Evolutionary conservation across 208 protist genomes (phyloP).

Genomic region (Acanthamoeba royreba): DNA sequence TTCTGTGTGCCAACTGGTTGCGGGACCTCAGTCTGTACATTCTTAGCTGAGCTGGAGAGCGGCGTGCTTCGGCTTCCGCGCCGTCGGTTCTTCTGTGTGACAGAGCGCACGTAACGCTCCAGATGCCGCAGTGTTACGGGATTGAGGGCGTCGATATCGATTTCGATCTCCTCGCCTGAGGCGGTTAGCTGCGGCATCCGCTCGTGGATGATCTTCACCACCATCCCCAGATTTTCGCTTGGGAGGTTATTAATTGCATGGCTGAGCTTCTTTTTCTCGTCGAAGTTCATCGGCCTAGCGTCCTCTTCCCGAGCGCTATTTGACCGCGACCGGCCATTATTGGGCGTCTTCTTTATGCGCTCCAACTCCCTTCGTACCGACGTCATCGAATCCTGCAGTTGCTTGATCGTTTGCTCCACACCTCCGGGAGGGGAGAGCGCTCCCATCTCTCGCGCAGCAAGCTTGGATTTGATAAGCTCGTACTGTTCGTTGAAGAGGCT

Average conservation of each 20-base stretch:
- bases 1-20: neutral
- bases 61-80: neutral
- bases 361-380: neutral
- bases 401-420: neutral
- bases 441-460: neutral
- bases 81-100: neutral
- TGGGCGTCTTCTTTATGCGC: neutral
- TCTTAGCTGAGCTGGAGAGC: neutral
- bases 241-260: neutral
- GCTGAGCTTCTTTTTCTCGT: neutral
- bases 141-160: neutral
- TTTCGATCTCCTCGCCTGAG: neutral
- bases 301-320: neutral
- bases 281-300: neutral
- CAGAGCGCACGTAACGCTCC: neutral
- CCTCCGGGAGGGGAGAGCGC: neutral
- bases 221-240: neutral
- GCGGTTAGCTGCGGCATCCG: neutral
- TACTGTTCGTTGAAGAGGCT: neutral
- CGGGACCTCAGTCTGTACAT: neutral
- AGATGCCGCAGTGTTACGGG: neutral
- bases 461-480: neutral
- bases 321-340: neutral
- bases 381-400: neutral
- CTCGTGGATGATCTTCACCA: neutral